Base-by-base conservation (phyloP, 2,329 filamentous ascomycete species). In the Pseudomassariella vexata region DNA sequence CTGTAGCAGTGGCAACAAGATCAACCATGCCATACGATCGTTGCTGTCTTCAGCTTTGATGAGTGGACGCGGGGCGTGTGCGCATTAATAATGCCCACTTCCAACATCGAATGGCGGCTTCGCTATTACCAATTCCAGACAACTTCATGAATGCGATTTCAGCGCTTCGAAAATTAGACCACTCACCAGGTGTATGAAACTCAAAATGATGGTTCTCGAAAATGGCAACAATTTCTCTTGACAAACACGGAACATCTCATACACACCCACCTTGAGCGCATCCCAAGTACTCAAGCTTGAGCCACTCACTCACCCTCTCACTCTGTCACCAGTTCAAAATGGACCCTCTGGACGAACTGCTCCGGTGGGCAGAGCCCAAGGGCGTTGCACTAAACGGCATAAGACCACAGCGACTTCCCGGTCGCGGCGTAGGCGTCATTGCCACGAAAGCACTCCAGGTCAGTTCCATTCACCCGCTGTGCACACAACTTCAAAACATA, bases 341-440 rank as follows among this genome's bases (percentile, higher is more conserved):
- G 47, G 48, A 53, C 5, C 19, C 42, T 24, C 26, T 47, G 32
- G 59, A 72, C 17, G 59, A 64, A 7, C 83, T 94, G 38, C 65
- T 81, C 3, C 49, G 68, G 37, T 94, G 87, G 85, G 81, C 82
- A 2, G 53, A 66, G 25, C 57, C 60, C 2, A 69, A 76, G 36
- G 84, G 83, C 10, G 71, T 94, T 18, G 58, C 69, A 21, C 72
- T 87, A 43, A 68, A 81, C 46, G 79, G 79, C 18, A 76, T 94
- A 28, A 64, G 65, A 3, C 79, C 86, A 5, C 70, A 76, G 24
- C 65, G 65, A 23, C 78, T 94, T 11, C 73, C 79, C 5, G 82
- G 79, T 2, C 71, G 83, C 34, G 88, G 88, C 18, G 72, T 92
- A 32, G 88, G 89, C 28, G 78, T 95, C 35, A 69, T 89, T 30